A percentile compares a stretch with the other conserved stretches of the same genome.
These are phyloP conservation scores for Fusarium humuli DNA, from an alignment of 2,329 filamentous ascomycete species.

Conservation along the genomic window DNA sequence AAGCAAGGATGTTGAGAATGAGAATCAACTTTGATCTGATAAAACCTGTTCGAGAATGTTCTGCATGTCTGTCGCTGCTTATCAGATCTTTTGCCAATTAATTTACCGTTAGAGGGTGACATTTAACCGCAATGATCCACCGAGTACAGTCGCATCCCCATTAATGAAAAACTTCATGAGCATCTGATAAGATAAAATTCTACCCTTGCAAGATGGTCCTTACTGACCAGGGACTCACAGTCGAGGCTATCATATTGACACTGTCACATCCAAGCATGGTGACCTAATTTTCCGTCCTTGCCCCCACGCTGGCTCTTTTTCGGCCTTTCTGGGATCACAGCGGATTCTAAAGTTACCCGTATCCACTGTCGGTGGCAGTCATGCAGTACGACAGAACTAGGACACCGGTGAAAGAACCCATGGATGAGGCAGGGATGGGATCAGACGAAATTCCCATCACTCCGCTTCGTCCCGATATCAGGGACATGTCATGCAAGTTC, in stretches of 20 bases:
- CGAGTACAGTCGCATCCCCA: background rate
- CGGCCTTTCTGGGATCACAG: background rate
- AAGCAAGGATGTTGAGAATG: background rate
- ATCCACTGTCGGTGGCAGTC: background rate
- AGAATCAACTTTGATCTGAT: background rate
- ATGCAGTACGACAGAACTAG: background rate
- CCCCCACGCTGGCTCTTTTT: background rate
- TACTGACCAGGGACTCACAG: background rate
- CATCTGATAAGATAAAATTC: background rate
- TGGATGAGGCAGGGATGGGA: background rate
- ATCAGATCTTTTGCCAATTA: background rate
- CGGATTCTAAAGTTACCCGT: background rate
- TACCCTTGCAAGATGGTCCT: background rate
- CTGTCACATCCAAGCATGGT: background rate
- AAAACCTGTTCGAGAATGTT: background rate
- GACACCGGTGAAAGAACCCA: background rate
- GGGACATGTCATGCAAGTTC: background rate
- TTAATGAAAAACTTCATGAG: background rate
- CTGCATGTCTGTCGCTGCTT: background rate
- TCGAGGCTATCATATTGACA: background rate
- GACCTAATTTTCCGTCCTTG: background rate
- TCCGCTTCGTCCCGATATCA: background rate
- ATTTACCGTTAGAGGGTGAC: background rate
- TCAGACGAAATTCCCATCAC: background rate
- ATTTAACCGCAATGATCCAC: background rate